A percentile compares a stretch with the other conserved stretches of the same genome.
Conservation (phyloP, 2,329 filamentous ascomycete species). For the Xylariaceae sp. region DNA sequence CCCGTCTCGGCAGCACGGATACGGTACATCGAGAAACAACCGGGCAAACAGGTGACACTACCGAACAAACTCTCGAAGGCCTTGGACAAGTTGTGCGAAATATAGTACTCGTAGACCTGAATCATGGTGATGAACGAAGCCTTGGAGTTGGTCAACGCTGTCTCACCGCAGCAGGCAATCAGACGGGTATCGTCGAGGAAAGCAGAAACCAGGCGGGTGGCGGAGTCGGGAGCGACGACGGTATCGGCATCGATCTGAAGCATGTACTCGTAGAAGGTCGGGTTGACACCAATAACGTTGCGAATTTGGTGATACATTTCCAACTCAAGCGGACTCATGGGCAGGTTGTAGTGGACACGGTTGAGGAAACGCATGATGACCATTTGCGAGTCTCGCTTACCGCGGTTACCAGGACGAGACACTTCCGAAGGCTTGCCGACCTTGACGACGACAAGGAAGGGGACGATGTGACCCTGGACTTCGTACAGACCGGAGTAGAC, state of each 20-base stretch:
- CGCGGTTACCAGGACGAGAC: conserved; percentile 89
- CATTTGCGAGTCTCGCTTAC: conserved; percentile 99
- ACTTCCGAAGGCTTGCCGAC: conserved; percentile 97
- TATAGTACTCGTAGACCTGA: conserved; percentile 99
- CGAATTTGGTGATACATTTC: conserved; percentile 99
- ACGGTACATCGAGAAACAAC: conserved; percentile 99
- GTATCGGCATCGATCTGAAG: conserved; percentile 97
- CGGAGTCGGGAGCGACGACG: conserved; percentile 82
- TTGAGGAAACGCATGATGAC: conserved; percentile 98
- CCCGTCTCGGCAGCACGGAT: conserved; percentile 90
- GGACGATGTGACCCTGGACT: conserved; percentile 95
- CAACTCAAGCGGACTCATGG: conserved; percentile 94
- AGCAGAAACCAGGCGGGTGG: conserved; percentile 83
- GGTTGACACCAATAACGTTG: conserved; percentile 98
- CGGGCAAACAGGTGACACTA: conserved; percentile 93
- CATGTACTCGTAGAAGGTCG: conserved; percentile 96
- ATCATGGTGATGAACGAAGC: conserved; percentile 96
- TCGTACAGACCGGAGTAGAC: conserved; percentile 97
- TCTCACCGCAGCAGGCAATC: conserved; percentile 95
- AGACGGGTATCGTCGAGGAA: conserved; percentile 89
- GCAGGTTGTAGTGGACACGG: conserved; percentile 92
- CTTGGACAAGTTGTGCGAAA: conserved; percentile 94
- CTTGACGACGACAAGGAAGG: conserved; percentile 95
- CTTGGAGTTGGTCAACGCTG: conserved; percentile 86
- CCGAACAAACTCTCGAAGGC: conserved; percentile 97